Base-by-base conservation (phyloP, 352 stramenopile genomes). In the Plasmopara halstedii region DNA sequence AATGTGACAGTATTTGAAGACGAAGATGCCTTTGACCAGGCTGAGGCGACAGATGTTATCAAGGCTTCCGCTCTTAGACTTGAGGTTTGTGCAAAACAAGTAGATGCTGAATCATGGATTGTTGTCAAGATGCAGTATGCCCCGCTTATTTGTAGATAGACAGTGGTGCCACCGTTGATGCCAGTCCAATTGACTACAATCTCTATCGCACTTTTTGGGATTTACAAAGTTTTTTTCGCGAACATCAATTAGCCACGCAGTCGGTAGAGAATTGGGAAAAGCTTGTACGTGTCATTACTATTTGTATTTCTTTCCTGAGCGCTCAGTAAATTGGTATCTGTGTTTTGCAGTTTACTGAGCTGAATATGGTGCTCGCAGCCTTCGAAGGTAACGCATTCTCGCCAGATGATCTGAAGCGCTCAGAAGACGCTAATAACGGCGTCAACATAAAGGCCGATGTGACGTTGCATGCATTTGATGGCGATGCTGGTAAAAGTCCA, bases 161-260 rank as follows among this genome's bases (percentile, higher is more conserved):
- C 29, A 73, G 58, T 34, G 57, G 82, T 20, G 51, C 65, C 23
- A 62, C 27, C 19, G 38, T 49, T 1, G 74, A 84, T 25, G 62
- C 63, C 1, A 64, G 64, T 0, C 79, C 78, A 9, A 86, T 96
- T 31, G 80, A 96, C 52, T 96, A 96, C 64, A 88, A 88, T 26
- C 54, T 96, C 40, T 96, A 96, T 58, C 70, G 75, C 33, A 89
- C 81, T 22, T 96, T 96, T 54, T 96, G 87, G 87, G 69, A 86
- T 14, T 65, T 96, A 8, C 87, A 96, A 57, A 72, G 81, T 10
- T 92, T 88, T 50, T 93, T 90, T 42, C 71, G 82, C 10, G 71
- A 92, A 23, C 78, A 90, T 48, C 58, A 71, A 17, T 50, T 87
- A n/a, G 75, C 68, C 1, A 68, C 58, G 3, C 70, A 85, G 36